Conservation (phyloP, 2,329 filamentous ascomycete species). For the Arthrobotrys sphaeroides region DNA sequence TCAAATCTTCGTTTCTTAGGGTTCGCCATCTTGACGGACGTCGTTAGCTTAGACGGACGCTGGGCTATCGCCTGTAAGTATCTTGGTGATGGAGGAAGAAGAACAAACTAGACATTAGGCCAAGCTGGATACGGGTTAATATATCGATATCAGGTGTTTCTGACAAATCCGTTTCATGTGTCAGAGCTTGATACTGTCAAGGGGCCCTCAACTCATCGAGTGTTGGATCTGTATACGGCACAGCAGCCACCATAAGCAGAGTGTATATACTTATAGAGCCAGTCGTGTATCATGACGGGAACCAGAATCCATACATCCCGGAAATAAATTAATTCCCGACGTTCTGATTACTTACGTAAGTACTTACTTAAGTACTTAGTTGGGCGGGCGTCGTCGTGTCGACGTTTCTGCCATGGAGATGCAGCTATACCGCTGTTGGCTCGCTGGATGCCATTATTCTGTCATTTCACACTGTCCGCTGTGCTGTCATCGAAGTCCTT, state of each 20-base stretch:
- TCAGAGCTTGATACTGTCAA: background rate
- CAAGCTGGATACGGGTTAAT: background rate
- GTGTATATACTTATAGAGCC: too few species aligned
- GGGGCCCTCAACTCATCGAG: too few species aligned
- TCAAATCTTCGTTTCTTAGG: background rate
- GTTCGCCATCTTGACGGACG: background rate
- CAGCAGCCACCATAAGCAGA: background rate
- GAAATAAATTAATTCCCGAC: too few species aligned
- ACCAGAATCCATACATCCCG: background rate
- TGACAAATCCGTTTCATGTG: background rate
- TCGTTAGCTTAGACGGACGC: too few species aligned
- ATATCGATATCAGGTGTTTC: too few species aligned
- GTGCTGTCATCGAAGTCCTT: background rate
- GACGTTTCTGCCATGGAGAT: background rate
- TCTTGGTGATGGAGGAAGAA: too few species aligned
- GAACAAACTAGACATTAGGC: too few species aligned
- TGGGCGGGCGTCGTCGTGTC: background rate
- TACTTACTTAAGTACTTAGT: too few species aligned
- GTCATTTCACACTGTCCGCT: background rate
- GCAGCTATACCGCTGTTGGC: background rate
- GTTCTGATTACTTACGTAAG: too few species aligned
- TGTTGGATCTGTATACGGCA: background rate
- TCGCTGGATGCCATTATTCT: background rate
- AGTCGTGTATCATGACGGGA: too few species aligned
- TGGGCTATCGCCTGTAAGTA: too few species aligned